Conservation (phyloP, 179 eudicot species). For the Silene vulgaris region DNA sequence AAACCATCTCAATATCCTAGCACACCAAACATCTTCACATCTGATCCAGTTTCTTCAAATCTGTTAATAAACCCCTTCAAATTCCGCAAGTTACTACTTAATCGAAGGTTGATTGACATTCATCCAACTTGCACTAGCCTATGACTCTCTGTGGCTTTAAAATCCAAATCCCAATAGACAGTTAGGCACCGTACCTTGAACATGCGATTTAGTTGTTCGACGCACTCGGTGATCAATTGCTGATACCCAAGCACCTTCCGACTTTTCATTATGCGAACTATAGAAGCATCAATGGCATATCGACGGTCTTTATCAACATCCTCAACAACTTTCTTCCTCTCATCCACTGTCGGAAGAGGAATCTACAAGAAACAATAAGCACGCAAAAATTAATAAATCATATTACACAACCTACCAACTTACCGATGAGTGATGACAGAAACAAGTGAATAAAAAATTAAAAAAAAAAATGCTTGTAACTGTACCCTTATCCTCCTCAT, state of each 20-base stretch:
- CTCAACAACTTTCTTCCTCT: slow-evolving; percentile 60
- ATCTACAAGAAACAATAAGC: slow-evolving; percentile 31
- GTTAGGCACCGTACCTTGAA: slow-evolving; percentile 44
- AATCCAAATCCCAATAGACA: not conserved
- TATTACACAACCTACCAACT: not conserved
- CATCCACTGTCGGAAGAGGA: slow-evolving; percentile 67
- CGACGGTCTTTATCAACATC: slow-evolving; percentile 72
- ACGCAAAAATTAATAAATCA: not conserved
- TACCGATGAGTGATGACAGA: not conserved
- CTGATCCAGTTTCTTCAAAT: not conserved
- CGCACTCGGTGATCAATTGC: slow-evolving; percentile 58
- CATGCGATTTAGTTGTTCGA: slow-evolving; percentile 61
- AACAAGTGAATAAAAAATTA: not conserved
- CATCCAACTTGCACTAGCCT: not conserved
- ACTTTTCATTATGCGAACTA: slow-evolving; percentile 63
- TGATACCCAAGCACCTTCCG: slow-evolving; percentile 56
- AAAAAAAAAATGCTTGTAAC: not conserved
- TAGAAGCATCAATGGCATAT: slow-evolving; percentile 64
- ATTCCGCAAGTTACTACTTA: not conserved
- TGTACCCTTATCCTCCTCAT: slow-evolving; percentile 61
- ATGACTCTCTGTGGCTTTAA: not conserved
- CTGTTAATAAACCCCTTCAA: not conserved
- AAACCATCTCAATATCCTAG: not conserved
- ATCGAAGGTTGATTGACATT: not conserved
- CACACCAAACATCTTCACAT: not conserved